Evolutionary conservation across 768 basidiomycete genomes (phyloP).

Genomic region (Suillus weaverae): DNA sequence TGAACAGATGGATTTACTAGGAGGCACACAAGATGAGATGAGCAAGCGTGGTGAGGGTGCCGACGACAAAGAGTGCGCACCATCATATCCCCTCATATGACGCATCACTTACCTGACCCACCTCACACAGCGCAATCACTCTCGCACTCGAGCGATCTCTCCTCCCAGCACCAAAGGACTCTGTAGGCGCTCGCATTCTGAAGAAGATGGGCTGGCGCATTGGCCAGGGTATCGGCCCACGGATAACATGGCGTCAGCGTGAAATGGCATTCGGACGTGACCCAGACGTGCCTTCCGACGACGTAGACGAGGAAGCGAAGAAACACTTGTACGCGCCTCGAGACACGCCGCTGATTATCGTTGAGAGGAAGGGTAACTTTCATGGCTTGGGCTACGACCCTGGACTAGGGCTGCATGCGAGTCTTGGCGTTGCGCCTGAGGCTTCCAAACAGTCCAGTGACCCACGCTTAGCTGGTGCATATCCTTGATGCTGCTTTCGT

Average conservation of each 20-base stretch:
- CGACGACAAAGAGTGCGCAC: conserved; percentile 39
- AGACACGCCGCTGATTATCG: conserved; percentile 66
- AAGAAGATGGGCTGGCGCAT: conserved; percentile 95
- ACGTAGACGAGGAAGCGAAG: conserved; percentile 76
- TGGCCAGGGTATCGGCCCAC: conserved; percentile 92
- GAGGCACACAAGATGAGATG: conserved; percentile 52
- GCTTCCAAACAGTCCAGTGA: conserved; percentile 33
- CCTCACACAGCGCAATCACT: conserved; percentile 54
- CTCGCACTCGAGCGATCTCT: conserved; percentile 64
- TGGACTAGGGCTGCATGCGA: conserved; percentile 61
- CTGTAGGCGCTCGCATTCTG: conserved; percentile 80
- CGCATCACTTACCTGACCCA: background rate
- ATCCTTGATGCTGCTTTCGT: background rate
- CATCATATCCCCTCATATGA: background rate
- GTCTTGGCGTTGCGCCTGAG: conserved; percentile 42
- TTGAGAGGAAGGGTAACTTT: conserved; percentile 69
- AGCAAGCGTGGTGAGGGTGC: conserved; percentile 26
- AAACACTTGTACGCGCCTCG: conserved; percentile 87
- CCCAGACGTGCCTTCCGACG: conserved; percentile 37
- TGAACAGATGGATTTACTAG: conserved; percentile 71
- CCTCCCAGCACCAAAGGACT: conserved; percentile 73
- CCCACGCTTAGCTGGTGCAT: conserved; percentile 58
- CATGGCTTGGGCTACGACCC: conserved; percentile 84
- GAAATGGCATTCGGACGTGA: conserved; percentile 65
- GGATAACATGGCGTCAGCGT: conserved; percentile 75